These are phyloP conservation scores for Senna siamea DNA, from an alignment of 306 rosid genomes.

Conservation along the genomic window DNA sequence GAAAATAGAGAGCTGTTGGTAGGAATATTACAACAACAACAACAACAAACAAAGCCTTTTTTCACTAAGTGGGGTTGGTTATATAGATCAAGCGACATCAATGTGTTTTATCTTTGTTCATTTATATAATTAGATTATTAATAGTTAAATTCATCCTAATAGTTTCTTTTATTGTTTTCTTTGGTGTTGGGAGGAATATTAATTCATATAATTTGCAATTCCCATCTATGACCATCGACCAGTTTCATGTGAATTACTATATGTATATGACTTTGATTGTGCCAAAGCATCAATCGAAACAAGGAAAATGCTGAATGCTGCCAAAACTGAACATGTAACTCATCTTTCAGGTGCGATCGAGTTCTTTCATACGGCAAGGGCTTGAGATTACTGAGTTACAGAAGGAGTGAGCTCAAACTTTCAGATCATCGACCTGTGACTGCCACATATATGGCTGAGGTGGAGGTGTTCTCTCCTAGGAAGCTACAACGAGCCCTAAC, in stretches of 20 bases:
- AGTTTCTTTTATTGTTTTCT: too few relatives aligned
- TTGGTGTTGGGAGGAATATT: not conserved
- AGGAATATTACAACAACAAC: too few relatives aligned
- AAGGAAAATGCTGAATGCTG: slow-evolving; percentile 3
- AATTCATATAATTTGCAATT: not conserved
- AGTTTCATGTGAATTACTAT: not conserved
- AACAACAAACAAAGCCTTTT: too few relatives aligned
- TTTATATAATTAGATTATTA: too few relatives aligned
- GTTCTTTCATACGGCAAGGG: slow-evolving; percentile 87
- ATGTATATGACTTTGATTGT: not conserved
- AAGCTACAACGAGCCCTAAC: slow-evolving; percentile 90
- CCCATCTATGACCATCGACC: not conserved
- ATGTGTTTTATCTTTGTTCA: too few relatives aligned
- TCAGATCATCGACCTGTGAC: slow-evolving; percentile 99
- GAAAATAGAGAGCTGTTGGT: too few relatives aligned
- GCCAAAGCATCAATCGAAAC: not conserved
- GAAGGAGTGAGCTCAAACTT: slow-evolving; percentile 59
- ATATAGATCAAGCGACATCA: too few relatives aligned
- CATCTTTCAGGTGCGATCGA: slow-evolving; percentile 87
- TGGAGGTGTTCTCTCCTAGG: slow-evolving; percentile 77
- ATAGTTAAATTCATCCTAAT: too few relatives aligned
- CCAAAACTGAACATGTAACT: slow-evolving; percentile 9
- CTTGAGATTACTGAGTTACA: slow-evolving; percentile 66
- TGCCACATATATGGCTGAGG: slow-evolving; percentile 80
- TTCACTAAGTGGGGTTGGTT: too few relatives aligned